Evolutionary conservation across 306 rosid species (phyloP).

Genomic region (Comarum palustre): DNA sequence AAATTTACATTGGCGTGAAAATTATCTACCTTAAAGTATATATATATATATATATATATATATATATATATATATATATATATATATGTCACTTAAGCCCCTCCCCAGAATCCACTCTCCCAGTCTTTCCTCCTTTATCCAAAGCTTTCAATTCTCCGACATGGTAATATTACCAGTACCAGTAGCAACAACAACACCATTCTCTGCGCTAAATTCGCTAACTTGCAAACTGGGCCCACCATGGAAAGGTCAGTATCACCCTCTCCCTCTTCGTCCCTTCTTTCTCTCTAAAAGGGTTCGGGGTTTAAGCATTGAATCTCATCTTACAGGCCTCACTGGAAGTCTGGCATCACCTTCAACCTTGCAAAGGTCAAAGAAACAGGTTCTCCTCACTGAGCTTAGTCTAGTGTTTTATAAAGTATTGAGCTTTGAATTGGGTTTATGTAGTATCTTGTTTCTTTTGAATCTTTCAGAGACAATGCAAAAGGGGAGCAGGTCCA

Average conservation of each 20-base stretch:
- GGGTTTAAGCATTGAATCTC: slow-evolving; percentile 9
- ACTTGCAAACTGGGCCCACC: slow-evolving; percentile 12
- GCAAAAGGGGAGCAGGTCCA: slow-evolving; percentile 33
- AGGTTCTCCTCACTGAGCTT: slow-evolving; percentile 31
- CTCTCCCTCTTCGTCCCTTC: background rate
- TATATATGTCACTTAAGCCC: background rate
- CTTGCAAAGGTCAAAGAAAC: slow-evolving; percentile 31
- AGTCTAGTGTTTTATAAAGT: background rate
- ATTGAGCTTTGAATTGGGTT: background rate
- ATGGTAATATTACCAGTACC: background rate
- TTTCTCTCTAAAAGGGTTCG: background rate
- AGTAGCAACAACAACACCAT: background rate
- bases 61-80: no score
- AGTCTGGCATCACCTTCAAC: slow-evolving; percentile 21
- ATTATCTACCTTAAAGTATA: background rate
- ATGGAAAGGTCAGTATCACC: slow-evolving; percentile 13
- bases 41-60: no score
- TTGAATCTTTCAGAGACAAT: slow-evolving; percentile 39
- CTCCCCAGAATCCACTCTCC: background rate
- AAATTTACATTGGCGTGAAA: no score
- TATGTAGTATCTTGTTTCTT: background rate
- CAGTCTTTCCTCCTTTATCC: background rate
- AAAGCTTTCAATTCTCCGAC: background rate
- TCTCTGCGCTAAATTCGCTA: slow-evolving; percentile 10
- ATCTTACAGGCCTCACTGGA: slow-evolving; percentile 25